phyloP scores from a whole-genome alignment of 2,329 filamentous ascomycete species.

The Colletotrichum siamense region DNA sequence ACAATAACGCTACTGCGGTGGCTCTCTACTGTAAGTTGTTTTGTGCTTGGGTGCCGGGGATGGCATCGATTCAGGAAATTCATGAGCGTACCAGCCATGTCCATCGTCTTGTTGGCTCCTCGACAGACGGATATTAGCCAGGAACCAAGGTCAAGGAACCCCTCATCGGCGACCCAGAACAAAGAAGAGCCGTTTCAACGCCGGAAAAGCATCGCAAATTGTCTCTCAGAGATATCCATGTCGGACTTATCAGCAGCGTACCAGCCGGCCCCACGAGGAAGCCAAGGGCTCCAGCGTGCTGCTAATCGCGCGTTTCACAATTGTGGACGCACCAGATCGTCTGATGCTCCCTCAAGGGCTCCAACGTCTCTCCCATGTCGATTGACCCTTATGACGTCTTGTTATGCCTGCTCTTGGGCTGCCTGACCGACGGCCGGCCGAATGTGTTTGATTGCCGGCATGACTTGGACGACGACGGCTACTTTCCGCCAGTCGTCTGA shows the following conservation, averaged over 20 bases:
- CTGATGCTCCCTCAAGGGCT: constrained; percentile 7
- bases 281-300: background rate
- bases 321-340: constrained; percentile 17
- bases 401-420: background rate
- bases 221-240: background rate
- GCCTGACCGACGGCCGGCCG: background rate
- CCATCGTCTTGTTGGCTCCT: background rate
- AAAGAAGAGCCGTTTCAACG: background rate
- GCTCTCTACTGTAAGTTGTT: background rate
- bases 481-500: constrained; percentile 16
- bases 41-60: background rate
- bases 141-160: background rate
- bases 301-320: constrained; percentile 15
- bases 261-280: constrained; percentile 4
- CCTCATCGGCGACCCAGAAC: background rate
- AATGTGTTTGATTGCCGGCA: background rate
- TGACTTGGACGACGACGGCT: constrained; percentile 1
- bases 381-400: constrained; percentile 10
- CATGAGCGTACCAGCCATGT: background rate
- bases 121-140: background rate
- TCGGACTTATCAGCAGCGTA: background rate
- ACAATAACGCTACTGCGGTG: background rate
- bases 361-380: background rate
- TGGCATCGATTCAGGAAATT: background rate
- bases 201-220: background rate